Conservation (phyloP, 305 asterid genomes). For the Nicotiana rustica region DNA sequence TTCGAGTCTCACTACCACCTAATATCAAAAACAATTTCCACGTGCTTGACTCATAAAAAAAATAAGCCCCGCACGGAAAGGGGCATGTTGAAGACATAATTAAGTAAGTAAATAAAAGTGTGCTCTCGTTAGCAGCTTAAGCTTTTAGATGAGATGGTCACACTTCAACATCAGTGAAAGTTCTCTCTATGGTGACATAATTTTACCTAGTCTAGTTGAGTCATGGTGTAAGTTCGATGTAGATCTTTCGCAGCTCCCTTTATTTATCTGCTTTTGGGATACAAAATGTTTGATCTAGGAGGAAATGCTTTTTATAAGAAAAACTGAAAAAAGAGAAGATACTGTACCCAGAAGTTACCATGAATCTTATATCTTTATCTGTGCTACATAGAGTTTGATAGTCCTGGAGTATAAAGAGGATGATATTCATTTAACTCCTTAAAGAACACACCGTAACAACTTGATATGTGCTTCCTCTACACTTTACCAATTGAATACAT, state of each 20-base stretch:
- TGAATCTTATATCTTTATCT: conserved; percentile 11
- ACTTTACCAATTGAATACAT: not conserved
- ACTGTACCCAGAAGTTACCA: not conserved
- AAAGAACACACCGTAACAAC: not conserved
- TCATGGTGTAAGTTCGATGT: conserved; percentile 5
- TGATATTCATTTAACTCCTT: conserved; percentile 20
- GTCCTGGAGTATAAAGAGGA: conserved; percentile 19
- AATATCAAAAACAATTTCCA: too few species aligned
- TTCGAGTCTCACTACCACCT: too few species aligned
- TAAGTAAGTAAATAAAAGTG: too few species aligned
- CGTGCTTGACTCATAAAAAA: too few species aligned
- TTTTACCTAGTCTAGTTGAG: conserved; percentile 27
- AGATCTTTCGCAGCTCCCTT: conserved; percentile 19
- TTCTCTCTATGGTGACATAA: not conserved
- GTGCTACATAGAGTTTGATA: conserved; percentile 18
- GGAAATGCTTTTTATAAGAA: conserved; percentile 1
- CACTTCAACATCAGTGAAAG: not conserved
- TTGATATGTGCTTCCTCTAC: conserved; percentile 15
- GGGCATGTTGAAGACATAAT: too few species aligned
- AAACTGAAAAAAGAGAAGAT: not conserved
- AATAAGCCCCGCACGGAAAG: too few species aligned
- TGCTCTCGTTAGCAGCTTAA: too few species aligned
- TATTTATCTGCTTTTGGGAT: not conserved
- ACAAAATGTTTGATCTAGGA: not conserved
- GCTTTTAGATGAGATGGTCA: too few species aligned